A percentile compares a stretch with the other conserved stretches of the same genome.
phyloP scores from a whole-genome alignment of 2,329 filamentous ascomycete genomes.

The Trichoderma koningii region DNA sequence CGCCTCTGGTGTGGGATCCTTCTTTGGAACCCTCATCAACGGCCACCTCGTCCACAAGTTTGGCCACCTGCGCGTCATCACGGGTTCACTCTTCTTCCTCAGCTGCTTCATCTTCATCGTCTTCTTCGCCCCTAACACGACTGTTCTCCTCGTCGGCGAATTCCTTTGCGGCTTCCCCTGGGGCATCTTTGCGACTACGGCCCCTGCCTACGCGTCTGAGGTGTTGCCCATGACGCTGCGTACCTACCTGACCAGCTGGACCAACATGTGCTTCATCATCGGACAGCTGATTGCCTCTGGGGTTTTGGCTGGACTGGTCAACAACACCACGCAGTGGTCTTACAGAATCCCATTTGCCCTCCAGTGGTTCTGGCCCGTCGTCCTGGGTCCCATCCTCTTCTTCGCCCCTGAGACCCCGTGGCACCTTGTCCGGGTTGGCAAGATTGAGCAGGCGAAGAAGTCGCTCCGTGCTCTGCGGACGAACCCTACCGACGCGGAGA shows the following conservation, averaged over 20 bases:
- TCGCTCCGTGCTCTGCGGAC: slow-evolving; percentile 39
- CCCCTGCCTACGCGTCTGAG: slow-evolving; percentile 51
- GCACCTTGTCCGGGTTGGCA: slow-evolving; percentile 45
- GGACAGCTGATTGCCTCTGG: slow-evolving; percentile 49
- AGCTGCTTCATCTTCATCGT: slow-evolving; percentile 49
- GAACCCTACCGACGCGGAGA: slow-evolving; percentile 1
- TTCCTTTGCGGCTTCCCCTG: slow-evolving; percentile 51
- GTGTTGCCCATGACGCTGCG: slow-evolving; percentile 44
- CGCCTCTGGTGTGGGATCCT: slow-evolving; percentile 48
- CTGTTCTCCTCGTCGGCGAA: slow-evolving; percentile 46
- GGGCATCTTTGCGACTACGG: slow-evolving; percentile 49
- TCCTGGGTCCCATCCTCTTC: slow-evolving; percentile 43
- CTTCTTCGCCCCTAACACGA: slow-evolving; percentile 47
- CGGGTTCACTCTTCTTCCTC: slow-evolving; percentile 33
- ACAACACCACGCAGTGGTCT: slow-evolving; percentile 44
- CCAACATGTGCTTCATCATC: slow-evolving; percentile 51
- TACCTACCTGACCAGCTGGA: slow-evolving; percentile 49
- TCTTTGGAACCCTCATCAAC: slow-evolving; percentile 51
- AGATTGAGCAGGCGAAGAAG: slow-evolving; percentile 40
- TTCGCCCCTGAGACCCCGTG: slow-evolving; percentile 52
- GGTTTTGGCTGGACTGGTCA: slow-evolving; percentile 34
- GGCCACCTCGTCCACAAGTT: slow-evolving; percentile 50
- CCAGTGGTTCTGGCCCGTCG: slow-evolving; percentile 52
- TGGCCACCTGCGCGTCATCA: slow-evolving; percentile 39
- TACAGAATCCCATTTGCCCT: slow-evolving; percentile 52